Percentiles rank a stretch among this genome's conserved stretches.
These are phyloP conservation scores for Leptomonas seymouri DNA, from an alignment of 208 protist genomes.

Conservation along the genomic window DNA sequence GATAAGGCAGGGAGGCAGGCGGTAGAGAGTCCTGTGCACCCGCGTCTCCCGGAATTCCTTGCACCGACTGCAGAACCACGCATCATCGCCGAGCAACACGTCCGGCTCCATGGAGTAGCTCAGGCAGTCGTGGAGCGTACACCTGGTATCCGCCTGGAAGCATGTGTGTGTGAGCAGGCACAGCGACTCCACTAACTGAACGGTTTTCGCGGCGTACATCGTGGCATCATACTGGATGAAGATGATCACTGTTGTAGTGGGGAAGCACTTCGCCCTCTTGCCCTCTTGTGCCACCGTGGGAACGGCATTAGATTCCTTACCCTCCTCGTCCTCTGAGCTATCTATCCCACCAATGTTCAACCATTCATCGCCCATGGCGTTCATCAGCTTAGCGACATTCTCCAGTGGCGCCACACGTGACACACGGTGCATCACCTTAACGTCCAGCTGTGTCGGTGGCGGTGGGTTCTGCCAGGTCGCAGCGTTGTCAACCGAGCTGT, in stretches of 20 bases:
- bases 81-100: slow-evolving; percentile 61
- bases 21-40: slow-evolving; percentile 65
- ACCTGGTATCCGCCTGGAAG: slow-evolving; percentile 28
- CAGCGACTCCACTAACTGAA: slow-evolving; percentile 17
- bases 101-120: slow-evolving; percentile 49
- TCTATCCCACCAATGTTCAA: neutral
- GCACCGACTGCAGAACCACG: slow-evolving; percentile 75
- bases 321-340: neutral
- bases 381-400: slow-evolving; percentile 18
- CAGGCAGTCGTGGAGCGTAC: slow-evolving; percentile 53
- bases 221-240: slow-evolving; percentile 27
- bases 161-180: slow-evolving; percentile 7
- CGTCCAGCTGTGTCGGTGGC: slow-evolving; percentile 5
- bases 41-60: slow-evolving; percentile 59
- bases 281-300: neutral
- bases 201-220: slow-evolving; percentile 3
- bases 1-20: slow-evolving; percentile 73
- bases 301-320: neutral
- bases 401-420: slow-evolving; percentile 18
- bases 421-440: slow-evolving; percentile 19
- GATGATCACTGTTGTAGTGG: slow-evolving; percentile 20
- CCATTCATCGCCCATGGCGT: slow-evolving; percentile 8
- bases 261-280: neutral
- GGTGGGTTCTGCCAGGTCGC: neutral
- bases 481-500: neutral